Base-by-base conservation (phyloP, 768 basidiomycete species). In the Tricholoma sp. region DNA sequence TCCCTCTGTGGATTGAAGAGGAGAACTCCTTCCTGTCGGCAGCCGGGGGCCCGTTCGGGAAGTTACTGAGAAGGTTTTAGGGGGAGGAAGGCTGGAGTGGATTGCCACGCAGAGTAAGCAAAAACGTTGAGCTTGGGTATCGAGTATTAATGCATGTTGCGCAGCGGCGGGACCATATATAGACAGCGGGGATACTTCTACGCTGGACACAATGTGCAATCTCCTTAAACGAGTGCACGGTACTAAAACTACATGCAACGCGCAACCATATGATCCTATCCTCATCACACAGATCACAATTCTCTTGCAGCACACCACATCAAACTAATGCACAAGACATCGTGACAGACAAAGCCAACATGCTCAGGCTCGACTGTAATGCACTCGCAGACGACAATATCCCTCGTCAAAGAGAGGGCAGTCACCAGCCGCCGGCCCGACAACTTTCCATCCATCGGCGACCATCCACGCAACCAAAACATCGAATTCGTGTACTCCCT, bases 301-400 rank as follows among this genome's bases (percentile, higher is more conserved):
- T 9, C 12, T 12, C 1, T 8, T 11, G 15, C n/a, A n/a, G 29
- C 6, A 6, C 3, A 17, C 36, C 9, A 12, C 6, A 15, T 6
- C 60, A 91, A 89, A 70, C 66, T 28, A 74, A 71, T 0, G 89
- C 91, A 1, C 70, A 77, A 53, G 61, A 65, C n/a, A 86, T 94
- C 57, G 87, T 94, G 56, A 80, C 78, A 49, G 85, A 91, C 63
- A 59, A 62, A 3, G 71, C 71, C 5, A 73, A 72, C n/a, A 94
- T 95, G 91, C 86, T 95, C 3, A 75, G 81, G 0, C 78, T 94
- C 34, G 72, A 80, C 8, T 83, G 89, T 72, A 91, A 89, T 64
- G 65, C 75, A 6, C 76, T 81, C 34, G 78, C 80, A 2, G 82
- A 89, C 60, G 64, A 67, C 0, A 70, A 81, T 5, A 75, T 87